These are phyloP conservation scores for Nakaseomyces nivariensis DNA, from an alignment of 1,139 yeast species.

Conservation along the genomic window DNA sequence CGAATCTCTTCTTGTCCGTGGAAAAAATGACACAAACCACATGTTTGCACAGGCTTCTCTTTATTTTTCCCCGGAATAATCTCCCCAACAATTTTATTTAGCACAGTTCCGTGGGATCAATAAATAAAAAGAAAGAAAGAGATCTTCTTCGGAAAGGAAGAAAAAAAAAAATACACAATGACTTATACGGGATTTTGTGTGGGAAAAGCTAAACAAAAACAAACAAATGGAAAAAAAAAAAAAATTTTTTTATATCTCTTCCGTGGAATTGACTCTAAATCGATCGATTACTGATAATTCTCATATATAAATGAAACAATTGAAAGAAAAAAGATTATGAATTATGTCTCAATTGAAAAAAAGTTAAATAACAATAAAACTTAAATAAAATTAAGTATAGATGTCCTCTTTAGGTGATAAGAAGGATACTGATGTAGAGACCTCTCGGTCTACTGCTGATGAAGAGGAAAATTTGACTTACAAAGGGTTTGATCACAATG, in stretches of 20 bases:
- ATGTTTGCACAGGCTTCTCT: too few relatives aligned
- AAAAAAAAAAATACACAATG: too few relatives aligned
- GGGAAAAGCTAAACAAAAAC: neutral
- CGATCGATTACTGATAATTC: neutral
- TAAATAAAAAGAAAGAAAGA: too few relatives aligned
- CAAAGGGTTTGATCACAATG: conserved; percentile 13
- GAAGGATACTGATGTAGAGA: conserved; percentile 2
- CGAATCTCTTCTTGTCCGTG: neutral
- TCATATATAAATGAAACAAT: neutral
- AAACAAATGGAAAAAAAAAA: neutral
- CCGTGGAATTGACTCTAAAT: neutral
- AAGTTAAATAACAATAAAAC: neutral
- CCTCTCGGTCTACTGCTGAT: conserved; percentile 3
- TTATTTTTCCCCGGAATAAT: neutral
- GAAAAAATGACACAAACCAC: neutral
- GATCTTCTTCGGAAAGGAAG: neutral
- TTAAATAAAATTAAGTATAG: neutral
- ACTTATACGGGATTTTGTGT: neutral
- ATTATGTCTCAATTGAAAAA: too few relatives aligned
- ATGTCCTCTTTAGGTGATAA: conserved; percentile 1
- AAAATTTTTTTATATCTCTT: neutral
- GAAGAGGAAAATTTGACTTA: conserved; percentile 9
- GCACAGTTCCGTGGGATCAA: neutral
- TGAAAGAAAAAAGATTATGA: neutral
- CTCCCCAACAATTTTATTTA: too few relatives aligned